phyloP scores from a whole-genome alignment of 2,329 filamentous ascomycete genomes.

The Talaromyces sp. region DNA sequence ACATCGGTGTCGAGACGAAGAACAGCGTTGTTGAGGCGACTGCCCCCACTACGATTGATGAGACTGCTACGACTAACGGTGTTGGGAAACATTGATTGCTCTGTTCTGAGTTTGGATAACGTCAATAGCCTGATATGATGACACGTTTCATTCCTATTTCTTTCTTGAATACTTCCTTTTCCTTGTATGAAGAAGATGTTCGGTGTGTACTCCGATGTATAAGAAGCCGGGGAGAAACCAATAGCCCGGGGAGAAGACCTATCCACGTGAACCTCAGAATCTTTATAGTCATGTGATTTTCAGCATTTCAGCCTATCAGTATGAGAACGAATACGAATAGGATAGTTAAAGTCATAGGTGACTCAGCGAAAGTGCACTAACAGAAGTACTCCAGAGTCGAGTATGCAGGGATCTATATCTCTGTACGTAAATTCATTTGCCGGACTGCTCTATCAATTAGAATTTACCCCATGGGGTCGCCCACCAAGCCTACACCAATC shows the following conservation, averaged over 20 bases:
- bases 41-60: background rate
- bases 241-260: background rate
- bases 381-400: background rate
- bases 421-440: background rate
- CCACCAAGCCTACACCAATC: background rate
- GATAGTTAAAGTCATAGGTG: background rate
- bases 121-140: background rate
- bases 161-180: background rate
- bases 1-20: background rate
- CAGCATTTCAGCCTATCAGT: background rate
- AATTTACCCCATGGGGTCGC: constrained; percentile 5
- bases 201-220: background rate
- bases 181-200: background rate
- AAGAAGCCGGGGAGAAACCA: background rate
- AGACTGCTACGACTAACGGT: background rate
- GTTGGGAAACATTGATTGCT: background rate
- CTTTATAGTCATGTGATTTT: background rate
- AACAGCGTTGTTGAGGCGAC: background rate
- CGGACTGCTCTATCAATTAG: background rate
- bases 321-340: background rate
- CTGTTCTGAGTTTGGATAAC: background rate
- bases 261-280: background rate
- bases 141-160: background rate
- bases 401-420: background rate
- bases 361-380: background rate